Conservation (phyloP, 2,329 filamentous ascomycete species). For the Fusarium sambucinum region DNA sequence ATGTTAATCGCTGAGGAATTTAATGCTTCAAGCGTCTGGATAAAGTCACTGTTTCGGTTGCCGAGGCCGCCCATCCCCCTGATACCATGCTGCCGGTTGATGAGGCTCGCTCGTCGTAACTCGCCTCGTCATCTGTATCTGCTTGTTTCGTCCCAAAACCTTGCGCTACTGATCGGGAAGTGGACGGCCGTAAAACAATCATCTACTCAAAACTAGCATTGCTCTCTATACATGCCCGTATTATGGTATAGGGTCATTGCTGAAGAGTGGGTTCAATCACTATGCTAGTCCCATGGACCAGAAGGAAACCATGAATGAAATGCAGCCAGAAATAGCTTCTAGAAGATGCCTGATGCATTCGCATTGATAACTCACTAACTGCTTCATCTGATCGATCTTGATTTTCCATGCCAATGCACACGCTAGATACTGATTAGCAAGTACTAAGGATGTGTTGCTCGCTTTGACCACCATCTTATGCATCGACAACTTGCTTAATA, state of each 20-base stretch:
- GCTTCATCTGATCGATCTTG: slow-evolving; percentile 10
- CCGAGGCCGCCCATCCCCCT: not conserved
- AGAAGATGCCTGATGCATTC: not conserved
- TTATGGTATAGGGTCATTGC: slow-evolving; percentile 10
- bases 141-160: slow-evolving; percentile 2
- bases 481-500: not conserved
- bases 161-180: slow-evolving; percentile 3
- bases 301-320: not conserved
- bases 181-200: slow-evolving; percentile 5
- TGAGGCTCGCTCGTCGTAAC: not conserved
- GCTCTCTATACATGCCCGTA: slow-evolving; percentile 1
- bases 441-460: not conserved
- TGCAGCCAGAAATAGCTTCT: slow-evolving; percentile 5
- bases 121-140: slow-evolving; percentile 7
- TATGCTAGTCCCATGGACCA: not conserved
- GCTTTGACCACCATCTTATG: not conserved
- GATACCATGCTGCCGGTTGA: not conserved
- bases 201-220: not conserved
- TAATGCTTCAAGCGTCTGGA: slow-evolving; percentile 1
- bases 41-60: slow-evolving; percentile 1
- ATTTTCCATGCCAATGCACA: slow-evolving; percentile 4
- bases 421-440: not conserved
- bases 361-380: not conserved
- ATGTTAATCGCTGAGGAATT: not conserved
- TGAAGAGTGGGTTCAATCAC: slow-evolving; percentile 3